Percentiles rank a stretch among this genome's conserved stretches.
Evolutionary conservation across 116 monocot genomes (phyloP).

Genomic region (Phalaenopsis hybrid): DNA sequence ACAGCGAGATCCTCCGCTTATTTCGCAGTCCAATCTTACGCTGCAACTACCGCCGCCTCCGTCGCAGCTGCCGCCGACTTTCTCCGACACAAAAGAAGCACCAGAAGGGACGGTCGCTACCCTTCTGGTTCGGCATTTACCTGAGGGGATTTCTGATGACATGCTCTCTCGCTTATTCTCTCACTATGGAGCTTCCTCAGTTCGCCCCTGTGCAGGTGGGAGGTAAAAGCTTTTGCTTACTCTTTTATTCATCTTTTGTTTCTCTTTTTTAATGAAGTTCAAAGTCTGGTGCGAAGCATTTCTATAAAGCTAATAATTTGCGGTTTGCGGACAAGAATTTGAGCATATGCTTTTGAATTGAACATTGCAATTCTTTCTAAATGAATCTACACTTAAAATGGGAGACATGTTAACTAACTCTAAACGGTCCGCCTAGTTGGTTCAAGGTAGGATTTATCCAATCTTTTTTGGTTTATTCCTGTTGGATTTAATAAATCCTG

Average conservation of each 20-base stretch:
- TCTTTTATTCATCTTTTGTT: neutral
- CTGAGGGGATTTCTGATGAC: conserved; percentile 72
- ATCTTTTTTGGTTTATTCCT: too few species aligned
- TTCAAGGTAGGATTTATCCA: too few species aligned
- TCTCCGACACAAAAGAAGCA: conserved; percentile 1
- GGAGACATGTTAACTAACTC: too few species aligned
- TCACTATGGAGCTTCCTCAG: conserved; percentile 72
- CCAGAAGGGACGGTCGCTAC: conserved; percentile 29
- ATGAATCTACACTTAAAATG: neutral
- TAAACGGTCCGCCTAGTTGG: too few species aligned
- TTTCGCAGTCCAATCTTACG: neutral
- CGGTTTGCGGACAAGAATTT: neutral
- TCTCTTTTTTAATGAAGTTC: neutral
- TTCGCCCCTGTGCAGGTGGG: conserved; percentile 77
- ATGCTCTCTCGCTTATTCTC: conserved; percentile 85
- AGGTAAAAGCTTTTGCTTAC: conserved; percentile 25
- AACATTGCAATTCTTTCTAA: neutral
- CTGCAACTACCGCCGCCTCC: neutral
- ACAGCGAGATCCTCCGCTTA: neutral
- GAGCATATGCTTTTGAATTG: too few species aligned
- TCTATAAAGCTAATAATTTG: neutral
- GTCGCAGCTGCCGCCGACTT: neutral
- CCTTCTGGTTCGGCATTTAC: conserved; percentile 80
- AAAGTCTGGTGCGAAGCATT: neutral
- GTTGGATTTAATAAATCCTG: too few species aligned